phyloP scores from a whole-genome alignment of 345 rosid genomes.

The Aethionema arabicum region DNA sequence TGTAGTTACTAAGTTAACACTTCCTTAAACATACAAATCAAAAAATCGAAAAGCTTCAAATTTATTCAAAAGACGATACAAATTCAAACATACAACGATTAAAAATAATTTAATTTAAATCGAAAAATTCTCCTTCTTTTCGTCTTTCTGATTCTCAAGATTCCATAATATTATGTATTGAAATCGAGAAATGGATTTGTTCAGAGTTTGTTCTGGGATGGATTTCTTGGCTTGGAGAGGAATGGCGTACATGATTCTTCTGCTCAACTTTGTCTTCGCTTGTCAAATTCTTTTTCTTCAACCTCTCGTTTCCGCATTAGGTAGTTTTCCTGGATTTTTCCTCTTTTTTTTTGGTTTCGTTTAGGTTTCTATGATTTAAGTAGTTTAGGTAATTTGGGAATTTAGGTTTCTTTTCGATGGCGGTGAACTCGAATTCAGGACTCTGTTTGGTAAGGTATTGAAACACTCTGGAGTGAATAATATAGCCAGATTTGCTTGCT shows the following conservation, averaged over 20 bases:
- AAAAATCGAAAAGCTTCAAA: slow-evolving; percentile 31
- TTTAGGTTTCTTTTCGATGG: not conserved
- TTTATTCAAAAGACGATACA: not conserved
- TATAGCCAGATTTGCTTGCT: slow-evolving; percentile 7
- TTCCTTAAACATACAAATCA: slow-evolving; percentile 13
- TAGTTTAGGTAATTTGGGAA: slow-evolving; percentile 26
- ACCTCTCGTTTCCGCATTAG: slow-evolving; percentile 87
- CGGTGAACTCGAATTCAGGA: slow-evolving; percentile 11
- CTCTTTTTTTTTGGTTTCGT: not conserved
- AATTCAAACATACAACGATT: slow-evolving; percentile 1
- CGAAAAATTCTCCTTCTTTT: slow-evolving; percentile 13
- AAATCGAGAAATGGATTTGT: slow-evolving; percentile 42
- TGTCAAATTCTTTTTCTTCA: slow-evolving; percentile 88
- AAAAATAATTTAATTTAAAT: not conserved
- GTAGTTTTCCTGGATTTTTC: slow-evolving; percentile 30
- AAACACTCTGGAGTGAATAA: not conserved
- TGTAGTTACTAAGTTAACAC: slow-evolving; percentile 42
- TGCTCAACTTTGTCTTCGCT: slow-evolving; percentile 70
- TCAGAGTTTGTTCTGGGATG: slow-evolving; percentile 40
- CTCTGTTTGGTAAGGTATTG: not conserved
- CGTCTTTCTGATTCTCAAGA: not conserved
- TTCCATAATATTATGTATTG: slow-evolving; percentile 21
- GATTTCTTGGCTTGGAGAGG: slow-evolving; percentile 85
- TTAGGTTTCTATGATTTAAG: not conserved
- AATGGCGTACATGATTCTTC: slow-evolving; percentile 49